Evolutionary conservation across 2,329 filamentous ascomycete species (phyloP), one percentile per base, ranked within the genome.

Genomic region (Pseudogymnoascus verrucosus): DNA sequence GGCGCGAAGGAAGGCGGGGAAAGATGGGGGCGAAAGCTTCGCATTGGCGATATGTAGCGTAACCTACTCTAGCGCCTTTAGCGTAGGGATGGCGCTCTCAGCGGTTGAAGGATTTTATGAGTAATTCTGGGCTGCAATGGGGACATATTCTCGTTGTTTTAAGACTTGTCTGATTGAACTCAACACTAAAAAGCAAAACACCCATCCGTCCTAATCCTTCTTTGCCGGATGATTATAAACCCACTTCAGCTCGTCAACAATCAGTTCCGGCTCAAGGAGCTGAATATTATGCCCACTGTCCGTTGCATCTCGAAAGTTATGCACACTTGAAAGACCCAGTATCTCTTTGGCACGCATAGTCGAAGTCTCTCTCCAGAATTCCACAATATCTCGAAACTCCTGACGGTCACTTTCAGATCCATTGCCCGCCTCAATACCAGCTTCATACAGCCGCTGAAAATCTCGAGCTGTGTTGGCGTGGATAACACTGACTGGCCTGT

Each of bases 201-300:
- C n/a, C 4, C 7, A 54, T 12, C 26, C 7, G 7, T 31, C 14
- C 31, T 54, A 54, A 16, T 54, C 7, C n/a, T 1, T 11, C n/a
- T 31, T 28, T 16, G 47, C 11, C 23, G 31, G 26, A 16, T 54
- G 26, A 54, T 14, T 16, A 19, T 11, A 54, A 31, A 54, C 47
- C 67, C 67, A 68, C 47, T 31, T 62, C n/a, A 68, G 42, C 34
- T 65, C 66, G 19, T 63, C 44, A 1, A 60, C 62, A n/a, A 69
- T 64, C 5, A 65, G 14, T 12, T 64, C 63, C 1, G 67, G 67
- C 23, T 67, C 64, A 10, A 59, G 44, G 11, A 69, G 16, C 19
- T 69, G 64, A 6, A 68, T 62, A 62, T 67, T 67, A 54, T 69
- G 67, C 14, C 67, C 67, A 60, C 62, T 65, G 5, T 60, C 34